Evolutionary conservation across 805 yeast species (phyloP).

Genomic region (Barnettozyma salicaria): DNA sequence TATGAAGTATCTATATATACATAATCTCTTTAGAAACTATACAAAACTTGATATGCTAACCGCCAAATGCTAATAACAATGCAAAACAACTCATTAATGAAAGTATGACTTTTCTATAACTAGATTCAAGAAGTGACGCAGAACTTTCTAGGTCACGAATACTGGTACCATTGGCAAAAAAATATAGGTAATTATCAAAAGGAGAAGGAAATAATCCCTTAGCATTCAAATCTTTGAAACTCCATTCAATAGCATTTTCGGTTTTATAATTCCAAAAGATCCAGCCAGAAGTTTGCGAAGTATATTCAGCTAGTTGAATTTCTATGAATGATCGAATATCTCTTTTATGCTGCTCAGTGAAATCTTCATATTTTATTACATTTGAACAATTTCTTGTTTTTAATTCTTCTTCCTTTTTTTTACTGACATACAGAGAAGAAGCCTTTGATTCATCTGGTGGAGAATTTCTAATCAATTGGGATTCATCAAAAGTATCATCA

Average conservation of each 20-base stretch:
- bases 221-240: slow-evolving; percentile 44
- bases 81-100: not conserved
- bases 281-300: slow-evolving; percentile 47
- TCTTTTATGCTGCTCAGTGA: slow-evolving; percentile 37
- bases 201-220: slow-evolving; percentile 59
- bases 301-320: slow-evolving; percentile 52
- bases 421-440: not conserved
- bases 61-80: slow-evolving; percentile 1
- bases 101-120: not conserved
- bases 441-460: slow-evolving; percentile 4
- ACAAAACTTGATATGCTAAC: too few species aligned
- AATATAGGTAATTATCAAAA: slow-evolving; percentile 46
- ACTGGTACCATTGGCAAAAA: slow-evolving; percentile 22
- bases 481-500: slow-evolving; percentile 46
- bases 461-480: slow-evolving; percentile 15
- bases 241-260: slow-evolving; percentile 64
- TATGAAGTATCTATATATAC: too few species aligned
- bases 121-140: not conserved
- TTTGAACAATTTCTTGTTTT: slow-evolving; percentile 32
- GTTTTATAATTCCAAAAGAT: slow-evolving; percentile 71
- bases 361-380: slow-evolving; percentile 33
- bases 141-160: not conserved
- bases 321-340: slow-evolving; percentile 52
- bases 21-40: too few species aligned
- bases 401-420: not conserved